phyloP scores from a whole-genome alignment of 2,329 filamentous ascomycete genomes.

The Thielaviopsis populi region DNA sequence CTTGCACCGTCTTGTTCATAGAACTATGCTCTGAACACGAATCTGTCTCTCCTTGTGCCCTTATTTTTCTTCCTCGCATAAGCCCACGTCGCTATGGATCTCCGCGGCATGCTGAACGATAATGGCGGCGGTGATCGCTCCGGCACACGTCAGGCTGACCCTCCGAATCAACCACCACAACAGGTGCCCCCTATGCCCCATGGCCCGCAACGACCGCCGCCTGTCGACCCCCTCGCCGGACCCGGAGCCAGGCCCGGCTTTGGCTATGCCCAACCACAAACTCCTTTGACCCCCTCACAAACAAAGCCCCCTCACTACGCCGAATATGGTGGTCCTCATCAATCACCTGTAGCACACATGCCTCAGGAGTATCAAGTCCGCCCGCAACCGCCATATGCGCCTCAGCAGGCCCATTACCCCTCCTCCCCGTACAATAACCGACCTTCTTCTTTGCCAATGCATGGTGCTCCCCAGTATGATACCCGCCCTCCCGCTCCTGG shows the following conservation, averaged over 20 bases:
- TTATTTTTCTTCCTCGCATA: neutral
- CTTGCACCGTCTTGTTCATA: neutral
- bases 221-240: conserved; percentile 19
- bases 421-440: conserved; percentile 10
- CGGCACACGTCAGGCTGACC: conserved; percentile 21
- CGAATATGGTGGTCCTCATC: conserved; percentile 32
- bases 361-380: conserved; percentile 30
- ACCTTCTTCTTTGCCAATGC: neutral
- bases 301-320: conserved; percentile 29
- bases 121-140: conserved; percentile 29
- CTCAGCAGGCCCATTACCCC: conserved; percentile 19
- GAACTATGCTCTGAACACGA: neutral
- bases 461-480: conserved; percentile 1
- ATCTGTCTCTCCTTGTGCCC: neutral
- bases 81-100: conserved; percentile 31
- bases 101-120: conserved; percentile 41
- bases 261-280: conserved; percentile 17
- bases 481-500: neutral
- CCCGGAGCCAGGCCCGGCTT: conserved; percentile 19
- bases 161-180: conserved; percentile 13
- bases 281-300: conserved; percentile 17
- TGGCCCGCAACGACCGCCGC: conserved; percentile 6
- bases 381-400: conserved; percentile 16
- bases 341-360: conserved; percentile 29
- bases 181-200: conserved; percentile 21